Percentiles rank a stretch among this genome's conserved stretches.
These are phyloP conservation scores for Clonostachys rosea DNA, from an alignment of 2,329 filamentous ascomycete genomes.

Conservation along the genomic window DNA sequence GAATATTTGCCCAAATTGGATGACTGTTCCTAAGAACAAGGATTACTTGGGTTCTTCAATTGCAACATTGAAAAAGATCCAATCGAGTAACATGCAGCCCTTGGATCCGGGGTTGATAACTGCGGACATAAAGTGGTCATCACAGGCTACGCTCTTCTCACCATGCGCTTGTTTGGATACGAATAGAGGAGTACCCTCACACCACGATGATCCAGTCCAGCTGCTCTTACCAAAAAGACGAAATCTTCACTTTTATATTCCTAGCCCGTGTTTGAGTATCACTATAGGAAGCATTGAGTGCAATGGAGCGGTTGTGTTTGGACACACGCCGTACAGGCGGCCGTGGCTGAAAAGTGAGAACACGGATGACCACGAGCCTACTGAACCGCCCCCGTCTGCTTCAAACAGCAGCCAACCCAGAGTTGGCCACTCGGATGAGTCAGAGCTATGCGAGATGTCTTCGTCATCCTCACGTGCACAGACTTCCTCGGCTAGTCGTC, in stretches of 20 bases:
- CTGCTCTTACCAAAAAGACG: not conserved
- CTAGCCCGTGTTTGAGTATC: not conserved
- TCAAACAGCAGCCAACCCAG: too few relatives aligned
- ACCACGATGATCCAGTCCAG: not conserved
- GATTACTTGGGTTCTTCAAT: not conserved
- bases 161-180: not conserved
- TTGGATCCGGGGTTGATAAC: not conserved
- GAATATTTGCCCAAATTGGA: not conserved
- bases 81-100: not conserved
- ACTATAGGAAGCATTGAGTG: not conserved
- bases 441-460: too few relatives aligned
- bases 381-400: too few relatives aligned
- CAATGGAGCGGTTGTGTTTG: not conserved
- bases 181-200: rapidly evolving
- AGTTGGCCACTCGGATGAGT: too few relatives aligned
- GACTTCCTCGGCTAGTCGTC: too few relatives aligned
- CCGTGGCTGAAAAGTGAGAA: too few relatives aligned
- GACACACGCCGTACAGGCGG: not conserved
- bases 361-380: too few relatives aligned
- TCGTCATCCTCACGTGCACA: too few relatives aligned
- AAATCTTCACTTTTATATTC: not conserved
- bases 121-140: not conserved
- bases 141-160: not conserved
- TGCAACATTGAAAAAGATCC: not conserved
- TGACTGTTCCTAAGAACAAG: not conserved